Conservation (phyloP, 495 filamentous ascomycete genomes). For the Thozetella sp. region DNA sequence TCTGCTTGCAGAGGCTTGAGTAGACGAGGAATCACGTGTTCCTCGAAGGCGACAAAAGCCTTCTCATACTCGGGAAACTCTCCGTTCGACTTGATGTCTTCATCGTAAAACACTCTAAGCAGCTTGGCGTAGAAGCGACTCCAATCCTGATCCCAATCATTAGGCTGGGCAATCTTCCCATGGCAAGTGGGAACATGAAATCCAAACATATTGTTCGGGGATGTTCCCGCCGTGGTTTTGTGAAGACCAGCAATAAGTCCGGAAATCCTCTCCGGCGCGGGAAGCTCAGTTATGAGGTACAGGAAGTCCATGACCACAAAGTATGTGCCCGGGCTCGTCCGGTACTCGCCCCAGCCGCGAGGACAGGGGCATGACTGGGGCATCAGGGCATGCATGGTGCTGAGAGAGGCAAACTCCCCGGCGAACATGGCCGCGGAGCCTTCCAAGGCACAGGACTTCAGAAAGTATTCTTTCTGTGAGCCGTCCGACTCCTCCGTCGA, state of each 20-base stretch:
- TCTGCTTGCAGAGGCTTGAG: constrained; percentile 24
- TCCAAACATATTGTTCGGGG: constrained; percentile 17
- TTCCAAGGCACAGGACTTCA: neutral
- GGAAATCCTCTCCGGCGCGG: constrained; percentile 7
- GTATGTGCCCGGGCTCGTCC: constrained; percentile 9
- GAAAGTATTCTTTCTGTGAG: neutral
- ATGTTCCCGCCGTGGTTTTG: constrained; percentile 2
- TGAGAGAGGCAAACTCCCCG: constrained; percentile 15
- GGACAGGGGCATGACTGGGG: constrained; percentile 15
- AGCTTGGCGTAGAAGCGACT: constrained; percentile 20
- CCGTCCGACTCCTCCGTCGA: neutral
- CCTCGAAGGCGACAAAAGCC: constrained; percentile 4
- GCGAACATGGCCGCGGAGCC: constrained; percentile 6
- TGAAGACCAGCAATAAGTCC: constrained; percentile 9
- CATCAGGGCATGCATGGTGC: constrained; percentile 11
- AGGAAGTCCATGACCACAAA: constrained; percentile 21
- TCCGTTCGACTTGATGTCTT: constrained; percentile 18
- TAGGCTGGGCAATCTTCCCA: constrained; percentile 6
- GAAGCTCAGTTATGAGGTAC: constrained; percentile 9
- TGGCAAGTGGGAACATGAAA: constrained; percentile 20
- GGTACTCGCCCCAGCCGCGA: constrained; percentile 11
- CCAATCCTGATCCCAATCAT: constrained; percentile 24
- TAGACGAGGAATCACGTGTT: constrained; percentile 29
- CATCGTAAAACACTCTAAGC: constrained; percentile 7
- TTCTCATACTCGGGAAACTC: constrained; percentile 16